phyloP scores from a whole-genome alignment of 2,329 filamentous ascomycete genomes.

The Claviceps purpurea region DNA sequence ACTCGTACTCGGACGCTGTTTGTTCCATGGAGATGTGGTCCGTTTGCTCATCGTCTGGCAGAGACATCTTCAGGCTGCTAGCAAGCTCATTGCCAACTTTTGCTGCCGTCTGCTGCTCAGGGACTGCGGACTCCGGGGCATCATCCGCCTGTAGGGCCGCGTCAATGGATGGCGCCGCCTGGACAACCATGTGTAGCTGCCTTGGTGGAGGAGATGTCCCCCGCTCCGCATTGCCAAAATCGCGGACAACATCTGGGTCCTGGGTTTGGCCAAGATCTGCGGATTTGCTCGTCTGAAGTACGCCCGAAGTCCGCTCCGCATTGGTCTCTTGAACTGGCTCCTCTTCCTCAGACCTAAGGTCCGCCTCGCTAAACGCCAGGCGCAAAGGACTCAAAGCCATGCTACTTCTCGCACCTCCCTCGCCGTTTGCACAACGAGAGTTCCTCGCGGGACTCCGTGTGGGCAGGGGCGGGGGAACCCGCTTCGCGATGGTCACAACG shows the following conservation, averaged over 20 bases:
- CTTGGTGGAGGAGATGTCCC: background rate
- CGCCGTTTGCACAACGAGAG: conserved; percentile 36
- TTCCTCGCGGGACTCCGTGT: conserved; percentile 58
- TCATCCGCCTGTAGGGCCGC: background rate
- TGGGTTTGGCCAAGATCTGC: background rate
- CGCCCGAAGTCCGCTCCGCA: background rate
- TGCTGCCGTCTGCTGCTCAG: background rate
- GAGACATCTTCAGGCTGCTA: background rate
- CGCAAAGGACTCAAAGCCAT: conserved; percentile 36
- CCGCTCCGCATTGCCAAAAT: background rate
- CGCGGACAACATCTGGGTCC: background rate
- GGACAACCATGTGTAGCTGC: background rate
- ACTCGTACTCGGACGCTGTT: background rate
- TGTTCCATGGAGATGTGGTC: background rate
- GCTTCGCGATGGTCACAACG: conserved; percentile 74
- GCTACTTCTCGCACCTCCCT: conserved; percentile 47
- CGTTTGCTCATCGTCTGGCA: conserved; percentile 1
- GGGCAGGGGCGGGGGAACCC: conserved; percentile 64
- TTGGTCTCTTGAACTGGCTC: conserved; percentile 6
- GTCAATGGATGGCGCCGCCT: conserved; percentile 1
- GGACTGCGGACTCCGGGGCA: background rate
- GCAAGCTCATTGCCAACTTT: background rate
- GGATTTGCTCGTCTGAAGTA: conserved; percentile 1
- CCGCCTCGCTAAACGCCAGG: conserved; percentile 30
- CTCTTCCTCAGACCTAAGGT: conserved; percentile 13